Conservation (phyloP, 2,329 filamentous ascomycete genomes). For the Aspergillus tanneri region DNA sequence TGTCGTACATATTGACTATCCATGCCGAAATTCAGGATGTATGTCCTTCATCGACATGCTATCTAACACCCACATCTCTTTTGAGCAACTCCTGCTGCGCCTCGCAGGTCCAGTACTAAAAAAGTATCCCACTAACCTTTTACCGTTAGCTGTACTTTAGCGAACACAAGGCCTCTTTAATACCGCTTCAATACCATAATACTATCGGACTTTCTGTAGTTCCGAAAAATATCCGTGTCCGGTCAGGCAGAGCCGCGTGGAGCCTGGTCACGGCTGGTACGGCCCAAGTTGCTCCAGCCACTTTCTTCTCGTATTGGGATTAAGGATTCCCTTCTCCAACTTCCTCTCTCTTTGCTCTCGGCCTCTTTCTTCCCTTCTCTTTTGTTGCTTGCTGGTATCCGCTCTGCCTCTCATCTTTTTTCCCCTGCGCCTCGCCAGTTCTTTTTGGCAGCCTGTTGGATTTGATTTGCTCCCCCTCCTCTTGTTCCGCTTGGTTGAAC, state of each 20-base stretch:
- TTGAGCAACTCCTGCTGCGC: no score
- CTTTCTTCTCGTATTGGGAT: slow-evolving; percentile 15
- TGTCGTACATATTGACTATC: no score
- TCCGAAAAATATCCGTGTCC: background rate
- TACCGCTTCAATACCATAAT: background rate
- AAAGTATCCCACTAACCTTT: background rate
- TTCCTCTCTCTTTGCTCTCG: slow-evolving; percentile 2
- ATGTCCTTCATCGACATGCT: no score
- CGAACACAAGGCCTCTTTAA: background rate
- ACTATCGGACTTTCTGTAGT: no score
- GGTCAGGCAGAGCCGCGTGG: slow-evolving; percentile 18
- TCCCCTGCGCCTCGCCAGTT: background rate
- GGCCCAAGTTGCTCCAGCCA: slow-evolving; percentile 14
- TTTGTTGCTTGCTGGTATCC: no score
- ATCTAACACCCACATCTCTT: no score
- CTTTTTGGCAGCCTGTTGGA: no score
- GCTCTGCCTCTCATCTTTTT: background rate
- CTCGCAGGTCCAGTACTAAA: background rate
- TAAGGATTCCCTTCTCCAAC: slow-evolving; percentile 8
- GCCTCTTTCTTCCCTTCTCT: slow-evolving; percentile 1
- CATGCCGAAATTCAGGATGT: no score
- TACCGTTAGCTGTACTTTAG: background rate
- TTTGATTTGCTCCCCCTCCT: no score
- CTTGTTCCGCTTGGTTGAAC: background rate
- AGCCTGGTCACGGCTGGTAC: slow-evolving; percentile 10